A percentile compares a stretch with the other conserved stretches of the same genome.
Evolutionary conservation across 139 green algal genomes (phyloP).

Genomic region (Chlorella vulgaris): DNA sequence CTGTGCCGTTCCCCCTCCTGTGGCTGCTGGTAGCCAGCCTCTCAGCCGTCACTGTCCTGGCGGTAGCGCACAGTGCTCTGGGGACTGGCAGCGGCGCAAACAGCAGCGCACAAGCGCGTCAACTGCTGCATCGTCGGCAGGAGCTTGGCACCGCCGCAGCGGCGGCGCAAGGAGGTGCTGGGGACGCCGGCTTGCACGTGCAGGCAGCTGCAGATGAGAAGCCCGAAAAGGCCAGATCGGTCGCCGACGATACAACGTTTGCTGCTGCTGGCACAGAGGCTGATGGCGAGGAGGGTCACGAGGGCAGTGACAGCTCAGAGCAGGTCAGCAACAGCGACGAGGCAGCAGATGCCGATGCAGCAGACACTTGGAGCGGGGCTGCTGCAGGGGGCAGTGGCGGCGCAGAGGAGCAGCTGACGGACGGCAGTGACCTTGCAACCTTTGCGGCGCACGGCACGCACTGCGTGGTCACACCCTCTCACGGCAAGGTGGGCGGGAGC

Average conservation of each 20-base stretch:
- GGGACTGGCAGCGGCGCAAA: background rate
- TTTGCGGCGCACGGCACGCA: background rate
- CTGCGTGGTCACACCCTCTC: conserved; percentile 12
- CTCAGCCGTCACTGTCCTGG: background rate
- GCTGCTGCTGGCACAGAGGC: no score
- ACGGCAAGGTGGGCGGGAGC: background rate
- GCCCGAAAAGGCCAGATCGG: no score
- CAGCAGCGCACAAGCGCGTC: background rate
- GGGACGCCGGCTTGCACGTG: background rate
- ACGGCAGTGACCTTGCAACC: background rate
- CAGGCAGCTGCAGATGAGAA: background rate
- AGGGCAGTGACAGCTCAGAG: background rate
- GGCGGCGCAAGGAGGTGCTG: background rate
- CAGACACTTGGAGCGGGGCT: background rate
- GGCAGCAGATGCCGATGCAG: background rate
- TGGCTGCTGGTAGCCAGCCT: background rate
- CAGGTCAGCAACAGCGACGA: background rate
- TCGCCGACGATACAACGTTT: no score
- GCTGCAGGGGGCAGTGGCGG: background rate
- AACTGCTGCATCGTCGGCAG: background rate
- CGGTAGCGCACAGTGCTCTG: background rate
- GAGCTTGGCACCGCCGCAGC: background rate
- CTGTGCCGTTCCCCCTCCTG: background rate
- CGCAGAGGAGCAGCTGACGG: background rate
- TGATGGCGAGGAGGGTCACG: background rate